A percentile compares a stretch with the other conserved stretches of the same genome.
Conservation (phyloP, 106 monocot species). For the Xerophyta viscosa region DNA sequence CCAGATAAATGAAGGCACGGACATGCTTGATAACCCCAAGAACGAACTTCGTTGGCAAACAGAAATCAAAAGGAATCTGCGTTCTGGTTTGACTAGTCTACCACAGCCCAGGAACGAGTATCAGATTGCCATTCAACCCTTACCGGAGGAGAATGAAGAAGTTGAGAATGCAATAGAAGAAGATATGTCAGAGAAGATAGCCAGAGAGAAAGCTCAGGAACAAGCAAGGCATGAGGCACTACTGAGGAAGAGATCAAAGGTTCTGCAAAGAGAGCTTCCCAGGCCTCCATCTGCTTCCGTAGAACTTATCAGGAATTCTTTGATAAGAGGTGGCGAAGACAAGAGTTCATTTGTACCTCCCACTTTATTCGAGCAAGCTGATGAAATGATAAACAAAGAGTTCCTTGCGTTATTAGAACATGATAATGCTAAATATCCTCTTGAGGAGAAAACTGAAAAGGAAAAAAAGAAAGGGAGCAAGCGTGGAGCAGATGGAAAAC, state of each 20-base stretch:
- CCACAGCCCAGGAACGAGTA: conserved; percentile 93
- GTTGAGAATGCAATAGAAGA: conserved; percentile 72
- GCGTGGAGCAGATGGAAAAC: conserved; percentile 45
- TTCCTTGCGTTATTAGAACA: conserved; percentile 70
- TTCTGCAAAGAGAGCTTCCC: conserved; percentile 87
- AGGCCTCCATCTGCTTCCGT: conserved; percentile 72
- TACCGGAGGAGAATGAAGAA: conserved; percentile 80
- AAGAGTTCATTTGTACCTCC: conserved; percentile 96
- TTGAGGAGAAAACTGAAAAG: conserved; percentile 61
- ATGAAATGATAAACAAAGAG: conserved; percentile 91
- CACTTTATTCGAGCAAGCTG: conserved; percentile 85
- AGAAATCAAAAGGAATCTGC: conserved; percentile 64
- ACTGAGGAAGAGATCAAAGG: conserved; percentile 92
- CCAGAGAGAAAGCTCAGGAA: conserved; percentile 75
- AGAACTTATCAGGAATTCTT: conserved; percentile 55
- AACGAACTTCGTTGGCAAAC: conserved; percentile 61
- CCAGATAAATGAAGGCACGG: conserved; percentile 90
- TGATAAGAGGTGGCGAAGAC: conserved; percentile 59
- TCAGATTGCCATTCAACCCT: conserved; percentile 67
- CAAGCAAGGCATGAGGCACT: conserved; percentile 72
- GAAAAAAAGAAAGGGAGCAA: conserved; percentile 67
- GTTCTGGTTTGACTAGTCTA: conserved; percentile 53
- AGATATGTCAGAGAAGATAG: conserved; percentile 89
- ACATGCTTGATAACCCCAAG: conserved; percentile 54
- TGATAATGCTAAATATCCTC: conserved; percentile 91